A percentile compares a stretch with the other conserved stretches of the same genome.
phyloP scores from a whole-genome alignment of 805 yeast genomes.

The Monosporozyma aquatica region DNA sequence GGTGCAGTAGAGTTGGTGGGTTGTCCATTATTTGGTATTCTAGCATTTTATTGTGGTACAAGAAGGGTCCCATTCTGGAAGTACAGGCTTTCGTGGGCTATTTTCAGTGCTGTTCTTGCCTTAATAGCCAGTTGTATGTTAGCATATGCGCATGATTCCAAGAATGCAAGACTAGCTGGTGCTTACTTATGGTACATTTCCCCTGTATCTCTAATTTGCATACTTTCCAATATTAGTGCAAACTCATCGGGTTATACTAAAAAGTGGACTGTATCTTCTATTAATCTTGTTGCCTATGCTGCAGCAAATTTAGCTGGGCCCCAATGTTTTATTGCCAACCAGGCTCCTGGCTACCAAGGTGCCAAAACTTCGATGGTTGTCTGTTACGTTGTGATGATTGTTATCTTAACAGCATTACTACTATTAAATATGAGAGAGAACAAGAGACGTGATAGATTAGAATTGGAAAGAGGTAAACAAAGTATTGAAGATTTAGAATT shows the following conservation, averaged over 20 bases:
- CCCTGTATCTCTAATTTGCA: slow-evolving; percentile 32
- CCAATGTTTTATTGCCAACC: slow-evolving; percentile 48
- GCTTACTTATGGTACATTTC: slow-evolving; percentile 28
- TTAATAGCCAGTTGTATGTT: slow-evolving; percentile 35
- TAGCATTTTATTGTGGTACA: slow-evolving; percentile 17
- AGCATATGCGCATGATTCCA: slow-evolving; percentile 33
- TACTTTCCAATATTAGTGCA: slow-evolving; percentile 31
- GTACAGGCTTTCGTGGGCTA: slow-evolving; percentile 28
- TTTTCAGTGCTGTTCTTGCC: slow-evolving; percentile 27
- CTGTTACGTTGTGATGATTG: slow-evolving; percentile 36
- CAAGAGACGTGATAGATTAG: slow-evolving; percentile 32
- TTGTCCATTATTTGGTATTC: slow-evolving; percentile 24
- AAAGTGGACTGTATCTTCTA: slow-evolving; percentile 49
- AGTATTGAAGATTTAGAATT: slow-evolving; percentile 28
- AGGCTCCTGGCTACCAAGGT: slow-evolving; percentile 52
- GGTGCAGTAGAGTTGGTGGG: slow-evolving; percentile 39
- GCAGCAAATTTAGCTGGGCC: slow-evolving; percentile 68
- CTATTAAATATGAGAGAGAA: slow-evolving; percentile 33
- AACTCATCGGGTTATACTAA: slow-evolving; percentile 72
- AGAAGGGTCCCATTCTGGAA: slow-evolving; percentile 14
- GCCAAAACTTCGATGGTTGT: slow-evolving; percentile 47
- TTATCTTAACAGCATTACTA: slow-evolving; percentile 28
- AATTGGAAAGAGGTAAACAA: slow-evolving; percentile 15
- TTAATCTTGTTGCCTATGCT: slow-evolving; percentile 55
- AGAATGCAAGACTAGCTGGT: slow-evolving; percentile 34